Evolutionary conservation across 331 rosid genomes (phyloP), one percentile per base, ranked within the genome.

Genomic region (Phaseolus coccineus): DNA sequence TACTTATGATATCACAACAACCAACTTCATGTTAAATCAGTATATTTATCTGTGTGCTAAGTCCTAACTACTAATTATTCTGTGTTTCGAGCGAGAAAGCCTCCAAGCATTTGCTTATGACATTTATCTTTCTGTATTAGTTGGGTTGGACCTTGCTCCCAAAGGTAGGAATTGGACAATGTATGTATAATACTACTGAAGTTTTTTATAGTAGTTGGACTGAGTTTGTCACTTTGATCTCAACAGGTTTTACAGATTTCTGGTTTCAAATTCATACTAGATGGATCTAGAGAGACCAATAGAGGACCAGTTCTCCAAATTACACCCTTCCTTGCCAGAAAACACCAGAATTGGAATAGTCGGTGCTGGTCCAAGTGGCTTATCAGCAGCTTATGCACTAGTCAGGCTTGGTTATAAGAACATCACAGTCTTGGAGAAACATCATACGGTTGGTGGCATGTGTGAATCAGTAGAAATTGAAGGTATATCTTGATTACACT

Each of bases 321-420:
- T 92, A 24, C 98, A 94, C 81, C 97, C 98, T 77, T 90, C 89
- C 74, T 80, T 90, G 35, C 92, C 90, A 74, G 31, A 86, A 78
- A 72, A 84, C 87, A 86, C 93, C 33, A 85, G 92, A 85, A 89
- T 94, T 70, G 97, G 93, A 72, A 89, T 94, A 68, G 74, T 94
- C 0, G 98, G 98, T n/a, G 95, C 87, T 33, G 98, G 98, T 59
- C 97, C 98, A 80, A 92, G 97, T 73, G 97, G 98, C 84, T 71
- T 94, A 70, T 92, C 98, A 82, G 90, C 96, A 46, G 96, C 98
- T 83, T 94, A 92, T 84, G 96, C 94, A 77, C 87, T 94, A 44
- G 80, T 87, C 76, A 90, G 88, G 82, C 96, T 94, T 69, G 98
- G 98, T 52, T 94, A 92, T 64, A 81, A 76, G 46, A 82, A 88